Evolutionary conservation across 2,329 filamentous ascomycete species (phyloP).

Genomic region (Aspergillus novofumigatus): DNA sequence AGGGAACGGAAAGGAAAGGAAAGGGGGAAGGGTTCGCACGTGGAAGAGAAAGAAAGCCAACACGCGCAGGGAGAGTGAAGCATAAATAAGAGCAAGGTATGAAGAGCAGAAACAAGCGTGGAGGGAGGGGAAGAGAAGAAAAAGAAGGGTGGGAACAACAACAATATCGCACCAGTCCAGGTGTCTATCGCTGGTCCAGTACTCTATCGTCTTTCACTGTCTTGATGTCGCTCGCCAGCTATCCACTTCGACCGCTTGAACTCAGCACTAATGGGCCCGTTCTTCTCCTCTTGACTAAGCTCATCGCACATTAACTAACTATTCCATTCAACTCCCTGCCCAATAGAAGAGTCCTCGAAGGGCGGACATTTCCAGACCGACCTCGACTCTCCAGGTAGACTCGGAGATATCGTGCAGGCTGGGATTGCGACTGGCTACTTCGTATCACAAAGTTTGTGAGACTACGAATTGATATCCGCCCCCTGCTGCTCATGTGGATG

Average conservation of each 20-base stretch:
- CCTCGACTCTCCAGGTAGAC: not conserved
- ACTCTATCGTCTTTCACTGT: not conserved
- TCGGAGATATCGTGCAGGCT: not conserved
- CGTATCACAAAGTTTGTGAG: not conserved
- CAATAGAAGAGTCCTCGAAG: not conserved
- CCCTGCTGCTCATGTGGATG: not conserved
- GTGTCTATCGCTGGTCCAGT: not conserved
- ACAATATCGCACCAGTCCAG: not conserved
- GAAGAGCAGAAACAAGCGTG: not conserved
- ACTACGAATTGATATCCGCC: not conserved
- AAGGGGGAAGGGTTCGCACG: not conserved
- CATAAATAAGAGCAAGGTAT: not conserved
- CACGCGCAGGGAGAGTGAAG: not conserved
- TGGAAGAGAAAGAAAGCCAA: not conserved
- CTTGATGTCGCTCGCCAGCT: not conserved
- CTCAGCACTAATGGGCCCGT: not conserved
- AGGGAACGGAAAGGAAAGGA: not conserved
- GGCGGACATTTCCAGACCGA: not conserved
- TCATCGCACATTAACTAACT: not conserved
- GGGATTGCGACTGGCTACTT: not conserved
- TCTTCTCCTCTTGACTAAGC: not conserved
- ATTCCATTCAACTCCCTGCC: not conserved
- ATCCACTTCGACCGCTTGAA: not conserved
- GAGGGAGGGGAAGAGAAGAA: not conserved
- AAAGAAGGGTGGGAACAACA: not conserved